Percentiles rank a stretch among this genome's conserved stretches.
These are phyloP conservation scores for Hamamelis virginiana DNA, from an alignment of 164 flowering plant genomes.

Conservation along the genomic window DNA sequence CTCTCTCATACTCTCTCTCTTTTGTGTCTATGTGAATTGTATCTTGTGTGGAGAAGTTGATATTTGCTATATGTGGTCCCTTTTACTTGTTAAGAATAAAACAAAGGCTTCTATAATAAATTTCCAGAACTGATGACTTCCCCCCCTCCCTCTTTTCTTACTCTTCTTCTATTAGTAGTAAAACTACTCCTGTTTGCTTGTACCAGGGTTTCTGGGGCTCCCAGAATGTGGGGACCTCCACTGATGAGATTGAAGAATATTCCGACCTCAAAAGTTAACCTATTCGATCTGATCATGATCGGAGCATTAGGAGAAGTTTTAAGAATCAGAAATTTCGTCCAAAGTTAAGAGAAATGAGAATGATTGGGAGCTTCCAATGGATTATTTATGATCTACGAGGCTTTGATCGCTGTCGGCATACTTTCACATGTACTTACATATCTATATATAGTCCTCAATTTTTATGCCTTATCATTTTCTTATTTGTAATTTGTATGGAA, in stretches of 20 bases:
- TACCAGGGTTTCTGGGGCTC: constrained; percentile 60
- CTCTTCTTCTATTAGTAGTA: neutral
- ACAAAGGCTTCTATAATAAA: too few relatives aligned
- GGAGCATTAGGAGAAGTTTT: constrained; percentile 14
- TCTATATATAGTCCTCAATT: neutral
- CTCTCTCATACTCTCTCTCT: too few relatives aligned
- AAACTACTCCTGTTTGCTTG: neutral
- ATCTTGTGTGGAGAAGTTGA: too few relatives aligned
- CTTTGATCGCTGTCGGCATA: neutral
- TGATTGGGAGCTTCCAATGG: constrained; percentile 75
- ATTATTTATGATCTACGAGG: constrained; percentile 36
- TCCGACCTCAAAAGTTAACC: constrained; percentile 22
- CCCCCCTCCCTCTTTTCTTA: too few relatives aligned
- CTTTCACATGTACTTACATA: neutral
- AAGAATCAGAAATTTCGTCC: constrained; percentile 13
- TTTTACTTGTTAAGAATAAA: too few relatives aligned
- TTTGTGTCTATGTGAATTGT: too few relatives aligned
- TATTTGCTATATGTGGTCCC: too few relatives aligned
- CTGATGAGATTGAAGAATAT: constrained; percentile 31
- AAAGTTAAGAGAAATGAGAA: constrained; percentile 31
- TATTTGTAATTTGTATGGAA: too few relatives aligned
- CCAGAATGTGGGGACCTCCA: constrained; percentile 23
- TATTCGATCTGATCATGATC: constrained; percentile 7
- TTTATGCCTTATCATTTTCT: neutral
- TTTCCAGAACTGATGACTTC: too few relatives aligned